Percentiles rank a stretch among this genome's conserved stretches.
phyloP scores from a whole-genome alignment of 2,329 filamentous ascomycete genomes.

The Microdochium trichocladiopsis region DNA sequence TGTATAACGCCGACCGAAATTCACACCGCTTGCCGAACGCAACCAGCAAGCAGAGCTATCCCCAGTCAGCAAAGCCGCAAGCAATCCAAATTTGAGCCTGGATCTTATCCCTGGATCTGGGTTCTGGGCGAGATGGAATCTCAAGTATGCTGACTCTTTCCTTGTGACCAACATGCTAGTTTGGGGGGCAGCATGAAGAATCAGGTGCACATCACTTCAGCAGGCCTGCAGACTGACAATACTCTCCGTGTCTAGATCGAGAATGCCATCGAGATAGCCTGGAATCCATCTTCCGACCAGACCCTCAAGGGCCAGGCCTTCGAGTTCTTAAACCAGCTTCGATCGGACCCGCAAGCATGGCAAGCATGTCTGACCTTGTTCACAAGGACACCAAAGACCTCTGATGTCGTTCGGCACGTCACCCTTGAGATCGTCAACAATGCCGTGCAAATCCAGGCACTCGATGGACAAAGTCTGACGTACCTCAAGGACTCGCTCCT shows the following conservation, averaged over 20 bases:
- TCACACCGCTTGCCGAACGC: neutral
- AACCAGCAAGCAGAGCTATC: neutral
- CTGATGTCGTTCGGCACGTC: conserved; percentile 81
- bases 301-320: conserved; percentile 75
- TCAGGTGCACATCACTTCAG: too few relatives aligned
- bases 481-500: conserved; percentile 77
- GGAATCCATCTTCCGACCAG: conserved; percentile 70
- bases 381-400: conserved; percentile 64
- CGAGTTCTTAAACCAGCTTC: conserved; percentile 71
- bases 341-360: conserved; percentile 79
- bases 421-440: conserved; percentile 91
- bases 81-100: neutral
- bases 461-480: conserved; percentile 65
- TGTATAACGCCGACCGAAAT: neutral
- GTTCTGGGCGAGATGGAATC: conserved; percentile 14
- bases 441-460: conserved; percentile 71
- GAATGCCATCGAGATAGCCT: conserved; percentile 92
- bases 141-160: conserved; percentile 28
- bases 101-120: neutral
- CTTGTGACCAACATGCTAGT: too few relatives aligned
- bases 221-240: neutral
- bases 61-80: neutral
- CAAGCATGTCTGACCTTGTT: conserved; percentile 85
- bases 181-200: too few relatives aligned
- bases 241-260: conserved; percentile 66